phyloP scores from a whole-genome alignment of 2,329 filamentous ascomycete species.

The Colletotrichum truncatum region DNA sequence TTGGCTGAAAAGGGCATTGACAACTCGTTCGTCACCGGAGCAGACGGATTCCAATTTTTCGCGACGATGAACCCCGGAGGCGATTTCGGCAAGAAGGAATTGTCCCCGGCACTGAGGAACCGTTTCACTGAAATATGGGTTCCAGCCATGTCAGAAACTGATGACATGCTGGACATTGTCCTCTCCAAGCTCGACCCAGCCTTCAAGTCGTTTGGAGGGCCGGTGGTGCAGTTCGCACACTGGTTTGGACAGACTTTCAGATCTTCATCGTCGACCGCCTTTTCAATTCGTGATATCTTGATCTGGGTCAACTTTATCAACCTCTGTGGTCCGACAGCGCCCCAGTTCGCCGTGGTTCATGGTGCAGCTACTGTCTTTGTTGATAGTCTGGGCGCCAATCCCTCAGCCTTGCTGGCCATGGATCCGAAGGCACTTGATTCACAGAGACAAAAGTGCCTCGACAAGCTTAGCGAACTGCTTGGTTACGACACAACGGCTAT shows the following conservation, averaged over 20 bases:
- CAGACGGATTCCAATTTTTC: constrained; percentile 89
- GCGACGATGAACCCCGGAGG: constrained; percentile 99
- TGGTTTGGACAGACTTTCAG: constrained; percentile 92
- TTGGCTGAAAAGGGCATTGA: constrained; percentile 93
- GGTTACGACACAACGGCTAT: constrained; percentile 67
- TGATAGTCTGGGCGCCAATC: constrained; percentile 94
- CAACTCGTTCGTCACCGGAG: constrained; percentile 80
- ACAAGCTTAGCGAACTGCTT: constrained; percentile 75
- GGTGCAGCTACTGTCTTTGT: constrained; percentile 96
- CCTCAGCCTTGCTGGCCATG: constrained; percentile 83
- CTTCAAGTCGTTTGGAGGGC: constrained; percentile 66
- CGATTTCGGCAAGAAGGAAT: constrained; percentile 97
- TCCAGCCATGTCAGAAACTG: constrained; percentile 81
- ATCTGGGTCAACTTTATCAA: constrained; percentile 96
- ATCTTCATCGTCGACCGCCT: constrained; percentile 75
- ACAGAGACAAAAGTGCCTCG: constrained; percentile 78
- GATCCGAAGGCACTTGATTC: constrained; percentile 74
- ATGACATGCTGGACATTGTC: constrained; percentile 90
- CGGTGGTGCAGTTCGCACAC: constrained; percentile 86
- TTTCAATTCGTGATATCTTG: constrained; percentile 92
- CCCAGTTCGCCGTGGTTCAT: constrained; percentile 68
- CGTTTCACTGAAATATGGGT: constrained; percentile 99
- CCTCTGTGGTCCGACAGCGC: constrained; percentile 59
- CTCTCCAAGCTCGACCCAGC: constrained; percentile 72
- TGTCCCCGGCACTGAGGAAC: constrained; percentile 94